Evolutionary conservation across 495 filamentous ascomycete species (phyloP).

Genomic region (Terfezia claveryi): DNA sequence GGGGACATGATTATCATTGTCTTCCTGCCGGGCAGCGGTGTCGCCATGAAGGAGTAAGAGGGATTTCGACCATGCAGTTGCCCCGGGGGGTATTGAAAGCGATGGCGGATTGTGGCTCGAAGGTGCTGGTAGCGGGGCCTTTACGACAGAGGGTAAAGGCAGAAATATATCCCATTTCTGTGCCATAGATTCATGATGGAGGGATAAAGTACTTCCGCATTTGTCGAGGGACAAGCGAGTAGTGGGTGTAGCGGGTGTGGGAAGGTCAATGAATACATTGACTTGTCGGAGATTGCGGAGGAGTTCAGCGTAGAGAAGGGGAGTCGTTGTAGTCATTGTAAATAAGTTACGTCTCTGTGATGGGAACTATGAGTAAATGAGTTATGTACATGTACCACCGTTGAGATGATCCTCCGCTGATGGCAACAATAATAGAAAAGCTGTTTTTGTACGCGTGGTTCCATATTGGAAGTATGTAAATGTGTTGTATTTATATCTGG

Average conservation of each 20-base stretch:
- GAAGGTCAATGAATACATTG: not conserved
- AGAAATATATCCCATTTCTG: not conserved
- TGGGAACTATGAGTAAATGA: no score
- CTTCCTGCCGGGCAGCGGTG: not conserved
- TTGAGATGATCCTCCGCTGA: no score
- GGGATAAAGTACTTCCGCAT: not conserved
- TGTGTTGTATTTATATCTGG: no score
- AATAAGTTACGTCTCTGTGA: no score
- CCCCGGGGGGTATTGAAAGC: not conserved
- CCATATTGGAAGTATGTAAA: no score
- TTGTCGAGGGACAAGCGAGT: not conserved
- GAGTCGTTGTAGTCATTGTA: no score
- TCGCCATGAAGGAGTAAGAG: not conserved
- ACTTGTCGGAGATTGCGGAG: slow-evolving; percentile 23
- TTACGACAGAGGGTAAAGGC: not conserved
- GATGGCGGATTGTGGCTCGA: no score
- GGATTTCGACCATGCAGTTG: not conserved
- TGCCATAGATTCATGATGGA: not conserved
- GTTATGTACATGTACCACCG: no score
- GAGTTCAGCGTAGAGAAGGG: slow-evolving; percentile 6
- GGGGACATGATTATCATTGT: slow-evolving; percentile 25
- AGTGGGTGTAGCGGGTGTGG: not conserved
- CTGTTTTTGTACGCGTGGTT: no score
- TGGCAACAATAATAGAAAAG: no score
- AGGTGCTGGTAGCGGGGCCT: not conserved